Conservation (phyloP, 2,329 filamentous ascomycete genomes). For the Pyricularia grisea region DNA sequence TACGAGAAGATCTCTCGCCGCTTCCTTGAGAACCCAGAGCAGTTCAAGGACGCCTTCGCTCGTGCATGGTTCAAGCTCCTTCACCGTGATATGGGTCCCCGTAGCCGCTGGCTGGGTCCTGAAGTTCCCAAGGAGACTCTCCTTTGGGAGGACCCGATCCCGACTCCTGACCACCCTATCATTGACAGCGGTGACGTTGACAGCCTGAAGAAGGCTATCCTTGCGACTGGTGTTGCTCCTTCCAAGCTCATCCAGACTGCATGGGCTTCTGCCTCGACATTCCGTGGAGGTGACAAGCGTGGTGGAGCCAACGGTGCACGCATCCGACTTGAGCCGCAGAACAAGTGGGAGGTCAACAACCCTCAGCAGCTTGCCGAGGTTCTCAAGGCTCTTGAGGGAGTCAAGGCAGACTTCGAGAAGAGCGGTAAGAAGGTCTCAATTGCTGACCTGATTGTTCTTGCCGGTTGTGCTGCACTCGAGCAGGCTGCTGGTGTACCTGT, state of each 20-base stretch:
- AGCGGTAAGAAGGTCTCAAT: slow-evolving; percentile 61
- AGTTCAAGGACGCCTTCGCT: slow-evolving; percentile 60
- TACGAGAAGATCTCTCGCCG: slow-evolving; percentile 70
- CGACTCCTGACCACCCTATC: slow-evolving; percentile 44
- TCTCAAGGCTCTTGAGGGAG: slow-evolving; percentile 47
- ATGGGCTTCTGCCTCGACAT: slow-evolving; percentile 63
- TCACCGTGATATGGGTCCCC: slow-evolving; percentile 70
- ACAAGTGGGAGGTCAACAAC: slow-evolving; percentile 68
- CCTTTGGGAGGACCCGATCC: slow-evolving; percentile 69
- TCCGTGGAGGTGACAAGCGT: slow-evolving; percentile 70
- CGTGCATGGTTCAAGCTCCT: slow-evolving; percentile 78
- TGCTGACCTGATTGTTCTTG: slow-evolving; percentile 72
- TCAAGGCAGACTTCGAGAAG: slow-evolving; percentile 62
- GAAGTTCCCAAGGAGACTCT: slow-evolving; percentile 61
- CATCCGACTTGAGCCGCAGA: slow-evolving; percentile 64
- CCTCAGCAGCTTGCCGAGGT: slow-evolving; percentile 55
- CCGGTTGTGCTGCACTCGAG: slow-evolving; percentile 61
- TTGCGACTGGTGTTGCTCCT: slow-evolving; percentile 49
- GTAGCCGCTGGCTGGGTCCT: slow-evolving; percentile 61
- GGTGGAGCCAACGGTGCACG: slow-evolving; percentile 74
- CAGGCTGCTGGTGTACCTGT: slow-evolving; percentile 55
- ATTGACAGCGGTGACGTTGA: slow-evolving; percentile 54
- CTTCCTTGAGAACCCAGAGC: slow-evolving; percentile 58
- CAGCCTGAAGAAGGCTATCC: slow-evolving; percentile 59
- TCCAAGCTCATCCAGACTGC: slow-evolving; percentile 56